Evolutionary conservation across 805 yeast species (phyloP), one percentile per base, ranked within the genome.

Genomic region (Metschnikowia lochheadii): DNA sequence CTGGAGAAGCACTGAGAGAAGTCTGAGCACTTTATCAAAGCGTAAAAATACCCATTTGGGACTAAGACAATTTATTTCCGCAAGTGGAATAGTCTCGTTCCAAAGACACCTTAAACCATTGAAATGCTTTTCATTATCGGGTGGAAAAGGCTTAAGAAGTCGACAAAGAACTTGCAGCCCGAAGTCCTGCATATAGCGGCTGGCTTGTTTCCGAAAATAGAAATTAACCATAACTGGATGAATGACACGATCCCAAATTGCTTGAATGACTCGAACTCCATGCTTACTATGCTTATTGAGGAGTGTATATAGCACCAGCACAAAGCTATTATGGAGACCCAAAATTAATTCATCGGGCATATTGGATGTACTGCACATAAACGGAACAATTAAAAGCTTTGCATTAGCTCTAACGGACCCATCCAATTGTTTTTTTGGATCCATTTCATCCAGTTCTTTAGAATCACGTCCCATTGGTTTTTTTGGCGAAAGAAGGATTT

Each of bases 161-260:
- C 63, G 60, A 6, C 46, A 53, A 20, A 73, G 43, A 2, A 69
- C 37, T 5, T 58, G 57, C 10, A 62, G 49, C 0, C 76, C 77
- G 51, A 70, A 54, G 11, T 59, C 58, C 49, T 69, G 62, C 65
- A 67, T 54, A 36, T 61, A 54, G 1, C 56, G 36, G 15, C 44
- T 59, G 3, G 69, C 59, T 1, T 48, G 21, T 38, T 63, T 62
- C 23, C 62, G 65, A 61, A 72, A 72, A 44, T 71, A 72, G 46
- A 73, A 67, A 38, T 59, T 62, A 7, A 56, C 21, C 26, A 73
- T 55, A 0, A 69, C 56, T 1, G 70, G 70, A 36, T 63, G 67
- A 10, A 73, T 52, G 5, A 73, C 56, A 36, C 62, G 63, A 46
- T 72, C 76, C 77, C 77, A 73, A 37, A 67, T 65, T 7, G 68